These are phyloP conservation scores for Colletotrichum liaoningense DNA, from an alignment of 2,329 filamentous ascomycete genomes.

Conservation along the genomic window DNA sequence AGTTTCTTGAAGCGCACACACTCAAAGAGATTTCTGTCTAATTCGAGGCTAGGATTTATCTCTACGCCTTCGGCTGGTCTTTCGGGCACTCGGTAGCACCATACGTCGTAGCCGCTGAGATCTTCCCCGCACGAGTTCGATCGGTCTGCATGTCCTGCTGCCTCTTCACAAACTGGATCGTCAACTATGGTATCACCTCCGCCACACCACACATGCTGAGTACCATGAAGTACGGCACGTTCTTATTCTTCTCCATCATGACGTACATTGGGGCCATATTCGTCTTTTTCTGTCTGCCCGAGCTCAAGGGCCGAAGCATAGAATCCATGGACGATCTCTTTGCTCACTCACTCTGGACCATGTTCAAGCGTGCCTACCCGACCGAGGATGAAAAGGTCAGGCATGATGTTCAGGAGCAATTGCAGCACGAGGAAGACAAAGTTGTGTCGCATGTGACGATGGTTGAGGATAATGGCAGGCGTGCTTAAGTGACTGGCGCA, in stretches of 20 bases:
- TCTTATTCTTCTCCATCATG: slow-evolving; percentile 31
- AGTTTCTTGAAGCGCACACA: neutral
- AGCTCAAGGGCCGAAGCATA: slow-evolving; percentile 61
- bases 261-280: slow-evolving; percentile 43
- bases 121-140: slow-evolving; percentile 45
- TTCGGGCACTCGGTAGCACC: slow-evolving; percentile 39
- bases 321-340: slow-evolving; percentile 64
- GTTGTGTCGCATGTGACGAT: slow-evolving; percentile 2
- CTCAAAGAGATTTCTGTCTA: neutral
- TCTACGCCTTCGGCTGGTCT: slow-evolving; percentile 44
- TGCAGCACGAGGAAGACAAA: slow-evolving; percentile 4
- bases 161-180: slow-evolving; percentile 45
- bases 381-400: slow-evolving; percentile 59
- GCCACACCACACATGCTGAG: slow-evolving; percentile 41
- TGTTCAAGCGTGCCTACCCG: slow-evolving; percentile 53
- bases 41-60: slow-evolving; percentile 42
- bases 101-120: slow-evolving; percentile 42
- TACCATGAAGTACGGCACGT: slow-evolving; percentile 32
- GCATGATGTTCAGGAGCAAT: slow-evolving; percentile 17
- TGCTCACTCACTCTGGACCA: slow-evolving; percentile 49
- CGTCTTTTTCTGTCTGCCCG: slow-evolving; percentile 60
- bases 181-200: slow-evolving; percentile 44
- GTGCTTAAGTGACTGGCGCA: neutral
- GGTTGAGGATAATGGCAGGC: slow-evolving; percentile 14
- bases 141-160: slow-evolving; percentile 41